A percentile compares a stretch with the other conserved stretches of the same genome.
Evolutionary conservation across 2,329 filamentous ascomycete genomes (phyloP).

Genomic region (Cladobotryum mycophilum): DNA sequence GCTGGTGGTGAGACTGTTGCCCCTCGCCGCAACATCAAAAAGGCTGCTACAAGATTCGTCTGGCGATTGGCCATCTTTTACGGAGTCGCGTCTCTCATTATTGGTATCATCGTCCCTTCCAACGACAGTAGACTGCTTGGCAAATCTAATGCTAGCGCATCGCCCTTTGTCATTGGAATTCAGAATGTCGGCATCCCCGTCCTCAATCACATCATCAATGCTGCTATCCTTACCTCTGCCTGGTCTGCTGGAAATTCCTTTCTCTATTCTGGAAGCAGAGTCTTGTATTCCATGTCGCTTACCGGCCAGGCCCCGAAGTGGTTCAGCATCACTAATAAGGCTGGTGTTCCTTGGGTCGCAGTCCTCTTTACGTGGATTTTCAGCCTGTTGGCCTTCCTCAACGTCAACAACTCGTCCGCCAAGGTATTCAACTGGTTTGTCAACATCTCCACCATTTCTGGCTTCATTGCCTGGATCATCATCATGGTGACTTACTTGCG

Average conservation of each 20-base stretch:
- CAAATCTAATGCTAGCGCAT: conserved; percentile 51
- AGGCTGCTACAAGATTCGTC: conserved; percentile 55
- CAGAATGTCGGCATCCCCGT: conserved; percentile 56
- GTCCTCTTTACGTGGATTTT: conserved; percentile 51
- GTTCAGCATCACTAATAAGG: conserved; percentile 54
- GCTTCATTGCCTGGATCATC: conserved; percentile 55
- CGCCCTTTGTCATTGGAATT: conserved; percentile 63
- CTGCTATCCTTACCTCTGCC: conserved; percentile 59
- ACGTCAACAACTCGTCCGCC: conserved; percentile 55
- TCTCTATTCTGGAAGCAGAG: conserved; percentile 61
- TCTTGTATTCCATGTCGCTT: conserved; percentile 62
- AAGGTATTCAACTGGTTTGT: conserved; percentile 66
- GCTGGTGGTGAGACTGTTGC: conserved; percentile 60
- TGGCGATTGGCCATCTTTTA: conserved; percentile 60
- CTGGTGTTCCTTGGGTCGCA: conserved; percentile 53
- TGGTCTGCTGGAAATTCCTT: conserved; percentile 57
- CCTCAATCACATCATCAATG: conserved; percentile 63
- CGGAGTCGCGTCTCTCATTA: conserved; percentile 53
- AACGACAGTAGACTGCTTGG: conserved; percentile 55
- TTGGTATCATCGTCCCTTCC: conserved; percentile 58
- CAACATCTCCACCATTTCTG: conserved; percentile 60
- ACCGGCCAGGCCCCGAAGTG: conserved; percentile 58
- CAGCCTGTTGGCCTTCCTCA: conserved; percentile 64
- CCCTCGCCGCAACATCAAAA: conserved; percentile 60
- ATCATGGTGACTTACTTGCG: conserved; percentile 54